Percentiles rank a stretch among this genome's conserved stretches.
These are phyloP conservation scores for Aspergillus diversus DNA, from an alignment of 495 filamentous ascomycete species.

Conservation along the genomic window DNA sequence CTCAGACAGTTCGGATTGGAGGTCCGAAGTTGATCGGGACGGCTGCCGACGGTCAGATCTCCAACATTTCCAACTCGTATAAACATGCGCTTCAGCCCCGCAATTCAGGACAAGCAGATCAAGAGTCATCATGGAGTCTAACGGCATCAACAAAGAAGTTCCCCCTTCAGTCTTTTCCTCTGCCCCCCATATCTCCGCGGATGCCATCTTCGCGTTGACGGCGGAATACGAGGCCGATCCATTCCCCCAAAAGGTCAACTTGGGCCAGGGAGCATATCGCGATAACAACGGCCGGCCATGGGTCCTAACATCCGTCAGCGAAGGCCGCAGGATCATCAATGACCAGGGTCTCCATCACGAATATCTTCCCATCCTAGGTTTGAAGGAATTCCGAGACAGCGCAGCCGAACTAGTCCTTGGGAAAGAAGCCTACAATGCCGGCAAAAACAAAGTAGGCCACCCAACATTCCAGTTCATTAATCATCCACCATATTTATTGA, in stretches of 20 bases:
- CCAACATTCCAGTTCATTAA: no score
- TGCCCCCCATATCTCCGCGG: conserved; percentile 34
- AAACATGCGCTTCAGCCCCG: background rate
- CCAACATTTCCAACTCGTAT: background rate
- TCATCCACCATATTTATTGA: conserved; percentile 7
- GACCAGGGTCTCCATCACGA: conserved; percentile 32
- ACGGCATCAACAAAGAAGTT: background rate
- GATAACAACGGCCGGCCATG: conserved; percentile 46
- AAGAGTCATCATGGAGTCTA: background rate
- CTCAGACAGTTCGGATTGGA: no score
- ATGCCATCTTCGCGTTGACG: conserved; percentile 43
- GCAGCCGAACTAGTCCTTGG: conserved; percentile 32
- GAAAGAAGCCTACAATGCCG: conserved; percentile 10
- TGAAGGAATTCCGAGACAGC: conserved; percentile 29
- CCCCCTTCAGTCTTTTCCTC: conserved; percentile 26
- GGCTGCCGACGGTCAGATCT: background rate
- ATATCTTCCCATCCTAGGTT: conserved; percentile 43
- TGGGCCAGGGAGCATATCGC: conserved; percentile 44
- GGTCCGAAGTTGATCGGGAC: background rate
- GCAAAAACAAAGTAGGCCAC: no score
- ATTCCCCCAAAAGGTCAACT: conserved; percentile 37
- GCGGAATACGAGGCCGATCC: conserved; percentile 36
- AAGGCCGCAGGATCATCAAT: conserved; percentile 24
- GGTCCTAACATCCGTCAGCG: conserved; percentile 39
- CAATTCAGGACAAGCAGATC: background rate